A percentile compares a stretch with the other conserved stretches of the same genome.
phyloP scores from a whole-genome alignment of 352 stramenopile species.

The Globisporangium acanthophoron region DNA sequence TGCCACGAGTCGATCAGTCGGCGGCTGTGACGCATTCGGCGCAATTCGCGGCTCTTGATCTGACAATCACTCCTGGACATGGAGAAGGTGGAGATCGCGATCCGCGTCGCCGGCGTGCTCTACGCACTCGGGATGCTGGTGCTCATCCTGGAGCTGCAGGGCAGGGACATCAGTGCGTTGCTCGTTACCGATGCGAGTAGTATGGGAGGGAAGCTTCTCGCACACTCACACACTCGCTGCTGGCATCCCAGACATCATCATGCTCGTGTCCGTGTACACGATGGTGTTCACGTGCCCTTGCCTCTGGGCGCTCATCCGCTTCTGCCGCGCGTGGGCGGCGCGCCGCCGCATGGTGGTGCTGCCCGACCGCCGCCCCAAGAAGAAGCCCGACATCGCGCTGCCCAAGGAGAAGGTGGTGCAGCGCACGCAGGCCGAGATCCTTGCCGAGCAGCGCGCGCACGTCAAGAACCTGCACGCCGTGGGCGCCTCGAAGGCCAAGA shows the following conservation, averaged over 20 bases:
- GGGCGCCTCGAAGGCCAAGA: conserved; percentile 36
- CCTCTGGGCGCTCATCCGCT: conserved; percentile 77
- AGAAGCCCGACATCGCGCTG: conserved; percentile 67
- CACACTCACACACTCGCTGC: background rate
- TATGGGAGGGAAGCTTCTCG: too few relatives aligned
- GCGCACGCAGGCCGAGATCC: conserved; percentile 76
- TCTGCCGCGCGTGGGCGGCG: conserved; percentile 50
- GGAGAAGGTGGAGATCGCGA: conserved; percentile 67
- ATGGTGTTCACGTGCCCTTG: conserved; percentile 83
- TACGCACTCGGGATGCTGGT: conserved; percentile 53
- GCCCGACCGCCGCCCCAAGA: conserved; percentile 65
- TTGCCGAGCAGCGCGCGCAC: conserved; percentile 63
- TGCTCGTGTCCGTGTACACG: conserved; percentile 73
- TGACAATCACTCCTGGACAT: conserved; percentile 15
- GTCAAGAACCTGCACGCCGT: conserved; percentile 61
- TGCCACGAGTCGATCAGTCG: background rate
- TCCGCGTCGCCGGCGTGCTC: conserved; percentile 43
- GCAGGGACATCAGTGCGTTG: conserved; percentile 44
- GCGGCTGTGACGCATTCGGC: background rate
- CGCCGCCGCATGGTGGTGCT: conserved; percentile 53
- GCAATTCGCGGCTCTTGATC: background rate
- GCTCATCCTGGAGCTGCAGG: conserved; percentile 49
- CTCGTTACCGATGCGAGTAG: too few relatives aligned
- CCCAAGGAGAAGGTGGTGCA: conserved; percentile 48
- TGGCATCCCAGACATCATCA: conserved; percentile 44